A percentile compares a stretch with the other conserved stretches of the same genome.
phyloP scores from a whole-genome alignment of 768 basidiomycete genomes.

The Trametes gibbosa region DNA sequence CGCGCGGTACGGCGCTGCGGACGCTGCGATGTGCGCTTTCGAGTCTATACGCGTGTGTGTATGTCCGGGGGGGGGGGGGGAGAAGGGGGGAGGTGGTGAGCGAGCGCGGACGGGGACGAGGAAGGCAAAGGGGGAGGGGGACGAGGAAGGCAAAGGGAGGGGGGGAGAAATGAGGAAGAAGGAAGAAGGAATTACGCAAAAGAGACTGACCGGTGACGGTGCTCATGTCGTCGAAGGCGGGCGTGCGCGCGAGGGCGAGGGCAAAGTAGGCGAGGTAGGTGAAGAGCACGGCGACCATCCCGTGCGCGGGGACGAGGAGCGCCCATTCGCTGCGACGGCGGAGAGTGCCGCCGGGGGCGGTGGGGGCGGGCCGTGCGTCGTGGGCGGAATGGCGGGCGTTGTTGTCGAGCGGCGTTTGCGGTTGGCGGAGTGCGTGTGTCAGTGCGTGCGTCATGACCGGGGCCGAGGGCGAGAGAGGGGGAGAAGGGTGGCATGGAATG shows the following conservation, averaged over 20 bases:
- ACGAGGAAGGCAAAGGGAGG: not conserved
- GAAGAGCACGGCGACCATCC: constrained; percentile 64
- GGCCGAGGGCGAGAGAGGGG: no score
- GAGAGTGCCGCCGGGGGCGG: not conserved
- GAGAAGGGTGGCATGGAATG: no score
- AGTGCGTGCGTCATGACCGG: not conserved
- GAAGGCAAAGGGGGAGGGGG: not conserved
- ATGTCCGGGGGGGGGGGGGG: not conserved
- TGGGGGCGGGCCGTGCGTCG: not conserved
- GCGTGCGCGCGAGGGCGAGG: constrained; percentile 69
- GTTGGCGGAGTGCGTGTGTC: not conserved
- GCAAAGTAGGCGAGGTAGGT: constrained; percentile 79
- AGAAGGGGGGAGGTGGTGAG: not conserved
- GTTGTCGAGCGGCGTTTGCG: no score
- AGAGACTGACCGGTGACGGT: constrained; percentile 59
- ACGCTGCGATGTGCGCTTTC: constrained; percentile 48
- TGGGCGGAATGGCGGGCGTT: no score
- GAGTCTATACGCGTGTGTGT: constrained; percentile 46
- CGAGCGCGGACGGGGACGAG: not conserved
- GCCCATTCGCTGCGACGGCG: constrained; percentile 71
- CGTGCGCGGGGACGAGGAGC: constrained; percentile 75
- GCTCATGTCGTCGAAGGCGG: constrained; percentile 61
- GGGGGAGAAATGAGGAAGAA: not conserved
- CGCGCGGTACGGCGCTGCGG: constrained; percentile 42
- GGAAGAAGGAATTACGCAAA: not conserved